Base-by-base conservation (phyloP, 2,329 filamentous ascomycete genomes). In the Zelopaecilomyces penicillatus region DNA sequence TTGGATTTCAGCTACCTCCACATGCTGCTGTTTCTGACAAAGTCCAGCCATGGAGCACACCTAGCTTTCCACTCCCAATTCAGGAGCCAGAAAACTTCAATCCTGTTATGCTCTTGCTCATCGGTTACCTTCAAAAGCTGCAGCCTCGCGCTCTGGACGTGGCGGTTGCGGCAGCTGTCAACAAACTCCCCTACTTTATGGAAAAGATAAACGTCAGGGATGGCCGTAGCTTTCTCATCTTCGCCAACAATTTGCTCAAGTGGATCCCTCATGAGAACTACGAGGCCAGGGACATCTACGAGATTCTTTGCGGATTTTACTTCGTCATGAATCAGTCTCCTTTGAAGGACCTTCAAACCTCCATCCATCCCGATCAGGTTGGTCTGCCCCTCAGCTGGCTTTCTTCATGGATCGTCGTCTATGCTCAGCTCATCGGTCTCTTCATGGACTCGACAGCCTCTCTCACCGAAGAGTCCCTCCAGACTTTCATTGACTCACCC, bases 361-460 rank as follows among this genome's bases (percentile, higher is more conserved):
- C 53, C 46, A 61, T 67, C 42, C 34, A 50, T 1, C 65, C 65
- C 6, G 43, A 52, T 11, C 52, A 54, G n/a, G 51, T 45, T 19
- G 50, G 57, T 4, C 48, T 57, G 40, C 56, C 56, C 2, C 54
- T 66, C 6, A 61, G 56, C 2, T 54, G 52, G 50, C 51, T 69
- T 4, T 65, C 63, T 1, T 50, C 57, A 4, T 69, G 66, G 66
- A 52, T 69, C 11, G 61, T 67, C 19, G 46, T 54, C n/a, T 69
- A 60, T 41, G 58, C 64, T 6, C 54, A 62, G 37, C 50, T 53
- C 10, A 57, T 69, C 12, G 66, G 67, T 1, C 48, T 54, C 2
- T 63, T 60, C 37, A 58, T 68, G 54, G 60, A 64, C 46, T 55
- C 52, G 1, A 50, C 57, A 1, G 50, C 51, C 7, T 69, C 64